phyloP scores from a whole-genome alignment of 2,329 filamentous ascomycete genomes.

The Ambrosiella beaveri region DNA sequence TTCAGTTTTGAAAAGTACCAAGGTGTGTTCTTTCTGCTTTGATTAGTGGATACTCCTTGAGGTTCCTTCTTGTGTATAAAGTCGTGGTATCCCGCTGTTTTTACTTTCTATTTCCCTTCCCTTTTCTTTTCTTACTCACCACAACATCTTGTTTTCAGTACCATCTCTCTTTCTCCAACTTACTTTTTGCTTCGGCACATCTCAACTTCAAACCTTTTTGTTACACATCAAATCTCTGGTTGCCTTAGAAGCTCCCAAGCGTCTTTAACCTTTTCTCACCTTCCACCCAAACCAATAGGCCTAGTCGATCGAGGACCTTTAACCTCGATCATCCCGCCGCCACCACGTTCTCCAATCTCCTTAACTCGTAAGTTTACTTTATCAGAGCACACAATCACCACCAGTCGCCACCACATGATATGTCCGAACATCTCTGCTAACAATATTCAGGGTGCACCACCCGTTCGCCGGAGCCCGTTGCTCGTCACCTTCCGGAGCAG shows the following conservation, averaged over 20 bases:
- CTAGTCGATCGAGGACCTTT: constrained; percentile 11
- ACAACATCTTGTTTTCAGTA: constrained; percentile 1
- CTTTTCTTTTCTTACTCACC: constrained; percentile 4
- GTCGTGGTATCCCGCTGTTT: neutral
- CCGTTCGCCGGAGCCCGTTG: constrained; percentile 93
- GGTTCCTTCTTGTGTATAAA: neutral
- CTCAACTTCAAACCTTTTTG: neutral
- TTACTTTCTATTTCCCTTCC: neutral
- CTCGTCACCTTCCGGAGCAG: constrained; percentile 71
- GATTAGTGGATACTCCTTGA: neutral
- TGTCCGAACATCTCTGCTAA: neutral
- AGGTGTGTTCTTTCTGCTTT: no score
- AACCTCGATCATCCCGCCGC: constrained; percentile 14
- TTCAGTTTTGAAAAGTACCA: no score
- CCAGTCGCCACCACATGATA: neutral
- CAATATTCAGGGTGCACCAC: constrained; percentile 55
- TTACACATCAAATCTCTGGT: neutral
- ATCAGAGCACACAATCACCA: neutral
- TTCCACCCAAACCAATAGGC: neutral
- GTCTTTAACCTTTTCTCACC: neutral
- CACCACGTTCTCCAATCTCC: constrained; percentile 89
- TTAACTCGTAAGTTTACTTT: constrained; percentile 62
- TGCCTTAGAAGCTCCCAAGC: constrained; percentile 6
- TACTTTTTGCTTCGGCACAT: constrained; percentile 1
- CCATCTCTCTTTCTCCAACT: neutral